A percentile compares a stretch with the other conserved stretches of the same genome.
Conservation (phyloP, 2,329 filamentous ascomycete species). For the Pseudogymnoascus sp. region DNA sequence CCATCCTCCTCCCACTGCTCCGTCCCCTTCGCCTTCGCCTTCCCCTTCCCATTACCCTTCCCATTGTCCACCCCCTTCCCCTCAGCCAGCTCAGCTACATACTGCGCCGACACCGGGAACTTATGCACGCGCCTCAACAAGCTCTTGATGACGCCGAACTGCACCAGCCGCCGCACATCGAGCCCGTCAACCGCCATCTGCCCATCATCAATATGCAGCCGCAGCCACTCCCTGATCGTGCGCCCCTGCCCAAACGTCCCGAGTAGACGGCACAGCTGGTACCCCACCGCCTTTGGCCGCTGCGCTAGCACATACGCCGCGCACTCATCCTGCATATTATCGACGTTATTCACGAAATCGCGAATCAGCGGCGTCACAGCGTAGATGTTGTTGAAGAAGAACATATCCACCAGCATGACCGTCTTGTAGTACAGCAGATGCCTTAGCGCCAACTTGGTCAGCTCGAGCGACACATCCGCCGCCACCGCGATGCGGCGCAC, state of each 20-base stretch:
- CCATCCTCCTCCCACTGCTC: slow-evolving; percentile 28
- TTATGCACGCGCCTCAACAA: slow-evolving; percentile 90
- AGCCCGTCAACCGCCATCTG: slow-evolving; percentile 64
- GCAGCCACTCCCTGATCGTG: slow-evolving; percentile 80
- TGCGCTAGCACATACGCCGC: slow-evolving; percentile 65
- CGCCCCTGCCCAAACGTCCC: slow-evolving; percentile 74
- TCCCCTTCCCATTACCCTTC: slow-evolving; percentile 26
- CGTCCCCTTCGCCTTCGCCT: too few species aligned
- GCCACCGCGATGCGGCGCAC: slow-evolving; percentile 78
- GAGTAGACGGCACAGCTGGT: slow-evolving; percentile 73
- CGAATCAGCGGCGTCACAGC: slow-evolving; percentile 71
- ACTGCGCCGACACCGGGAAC: slow-evolving; percentile 66
- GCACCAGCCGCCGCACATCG: slow-evolving; percentile 84
- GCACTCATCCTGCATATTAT: slow-evolving; percentile 77
- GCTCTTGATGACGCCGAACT: slow-evolving; percentile 93
- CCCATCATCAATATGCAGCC: slow-evolving; percentile 59
- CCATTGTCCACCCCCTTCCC: slow-evolving; percentile 34
- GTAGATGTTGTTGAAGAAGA: slow-evolving; percentile 89
- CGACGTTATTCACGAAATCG: slow-evolving; percentile 67
- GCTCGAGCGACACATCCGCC: slow-evolving; percentile 77
- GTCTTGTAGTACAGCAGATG: slow-evolving; percentile 93
- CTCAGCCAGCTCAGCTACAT: slow-evolving; percentile 47
- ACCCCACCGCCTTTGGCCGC: slow-evolving; percentile 23
- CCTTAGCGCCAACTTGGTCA: slow-evolving; percentile 77
- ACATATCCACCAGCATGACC: slow-evolving; percentile 83